Evolutionary conservation across 495 filamentous ascomycete species (phyloP).

Genomic region (Neurospora terricola): DNA sequence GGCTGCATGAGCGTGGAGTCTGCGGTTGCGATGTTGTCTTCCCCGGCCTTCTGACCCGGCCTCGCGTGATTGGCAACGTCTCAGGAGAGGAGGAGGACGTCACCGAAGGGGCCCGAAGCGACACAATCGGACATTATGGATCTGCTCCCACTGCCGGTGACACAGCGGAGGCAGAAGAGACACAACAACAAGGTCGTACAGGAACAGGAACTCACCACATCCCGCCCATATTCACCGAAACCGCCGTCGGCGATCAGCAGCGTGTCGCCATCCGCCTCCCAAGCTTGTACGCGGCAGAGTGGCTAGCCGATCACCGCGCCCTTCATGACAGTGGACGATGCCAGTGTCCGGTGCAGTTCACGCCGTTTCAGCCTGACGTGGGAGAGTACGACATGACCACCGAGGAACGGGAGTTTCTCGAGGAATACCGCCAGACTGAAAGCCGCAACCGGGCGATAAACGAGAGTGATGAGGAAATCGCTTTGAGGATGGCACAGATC

Average conservation of each 20-base stretch:
- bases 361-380: constrained; percentile 11
- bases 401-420: constrained; percentile 4
- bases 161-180: background rate
- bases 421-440: constrained; percentile 8
- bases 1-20: constrained; percentile 36
- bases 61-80: constrained; percentile 17
- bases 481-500: constrained; percentile 8
- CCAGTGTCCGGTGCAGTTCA: constrained; percentile 21
- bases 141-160: background rate
- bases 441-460: background rate
- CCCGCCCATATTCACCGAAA: constrained; percentile 19
- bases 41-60: constrained; percentile 20
- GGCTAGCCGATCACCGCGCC: constrained; percentile 26
- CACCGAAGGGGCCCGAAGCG: background rate
- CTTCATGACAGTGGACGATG: constrained; percentile 26
- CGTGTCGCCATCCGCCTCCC: constrained; percentile 20
- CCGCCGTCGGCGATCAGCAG: constrained; percentile 3
- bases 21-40: constrained; percentile 31
- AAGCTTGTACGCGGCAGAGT: constrained; percentile 31
- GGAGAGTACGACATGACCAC: constrained; percentile 6
- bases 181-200: background rate
- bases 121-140: background rate
- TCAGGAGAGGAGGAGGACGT: background rate
- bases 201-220: background rate
- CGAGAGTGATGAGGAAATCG: background rate